Evolutionary conservation across 73 alveolate species (phyloP).

Genomic region (Paramecium primaurelia): DNA sequence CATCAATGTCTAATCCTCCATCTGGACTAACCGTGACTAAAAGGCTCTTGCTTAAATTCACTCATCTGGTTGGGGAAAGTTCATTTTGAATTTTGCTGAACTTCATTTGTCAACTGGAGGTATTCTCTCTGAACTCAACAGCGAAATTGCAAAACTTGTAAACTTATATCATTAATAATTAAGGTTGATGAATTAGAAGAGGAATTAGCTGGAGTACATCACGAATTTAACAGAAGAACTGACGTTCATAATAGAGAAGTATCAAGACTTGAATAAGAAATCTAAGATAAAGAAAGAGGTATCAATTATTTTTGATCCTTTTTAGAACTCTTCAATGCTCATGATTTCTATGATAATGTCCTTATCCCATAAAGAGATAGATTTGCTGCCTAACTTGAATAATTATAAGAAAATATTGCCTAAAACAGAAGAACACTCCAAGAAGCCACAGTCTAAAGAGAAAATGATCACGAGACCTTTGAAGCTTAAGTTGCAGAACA

Average conservation of each 20-base stretch:
- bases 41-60: conserved; percentile 25
- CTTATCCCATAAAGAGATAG: conserved; percentile 50
- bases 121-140: neutral
- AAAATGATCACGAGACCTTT: neutral
- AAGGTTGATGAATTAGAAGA: neutral
- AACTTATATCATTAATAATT: neutral
- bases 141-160: conserved; percentile 27
- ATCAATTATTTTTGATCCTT: neutral
- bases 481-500: conserved; percentile 35
- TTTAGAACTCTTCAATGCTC: conserved; percentile 39
- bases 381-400: conserved; percentile 28
- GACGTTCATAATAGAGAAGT: conserved; percentile 43
- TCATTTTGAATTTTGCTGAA: conserved; percentile 43
- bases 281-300: conserved; percentile 50
- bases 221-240: conserved; percentile 26
- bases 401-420: conserved; percentile 22
- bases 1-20: conserved; percentile 40
- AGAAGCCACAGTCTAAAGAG: conserved; percentile 16
- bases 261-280: conserved; percentile 43
- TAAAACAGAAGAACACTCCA: neutral
- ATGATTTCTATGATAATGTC: conserved; percentile 43
- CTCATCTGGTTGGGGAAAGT: conserved; percentile 42
- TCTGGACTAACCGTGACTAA: conserved; percentile 14
- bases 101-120: conserved; percentile 44
- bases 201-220: conserved; percentile 26